Evolutionary conservation across 129 eudicot species (phyloP).

Genomic region (Heracleum sosnowskyi): DNA sequence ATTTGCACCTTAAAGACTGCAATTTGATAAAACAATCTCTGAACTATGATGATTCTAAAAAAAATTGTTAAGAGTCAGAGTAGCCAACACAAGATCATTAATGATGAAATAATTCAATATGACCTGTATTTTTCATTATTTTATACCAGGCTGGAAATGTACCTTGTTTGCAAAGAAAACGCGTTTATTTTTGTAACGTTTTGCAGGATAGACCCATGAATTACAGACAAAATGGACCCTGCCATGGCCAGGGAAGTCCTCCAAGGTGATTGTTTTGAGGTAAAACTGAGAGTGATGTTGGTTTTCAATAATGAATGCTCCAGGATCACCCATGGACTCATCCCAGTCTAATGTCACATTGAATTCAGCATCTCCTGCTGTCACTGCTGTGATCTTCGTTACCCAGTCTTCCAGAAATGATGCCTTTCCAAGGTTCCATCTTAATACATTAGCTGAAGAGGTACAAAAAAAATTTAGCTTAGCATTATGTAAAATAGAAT

Average conservation of each 20-base stretch:
- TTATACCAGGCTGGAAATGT: neutral
- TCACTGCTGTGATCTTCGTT: constrained; percentile 19
- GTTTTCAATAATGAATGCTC: constrained; percentile 59
- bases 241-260: constrained; percentile 65
- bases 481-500: neutral
- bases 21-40: neutral
- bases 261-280: constrained; percentile 53
- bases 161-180: constrained; percentile 83
- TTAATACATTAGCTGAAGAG: constrained; percentile 26
- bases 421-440: constrained; percentile 50
- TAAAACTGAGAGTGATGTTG: constrained; percentile 58
- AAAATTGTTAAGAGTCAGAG: neutral
- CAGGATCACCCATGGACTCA: constrained; percentile 61
- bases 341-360: constrained; percentile 58
- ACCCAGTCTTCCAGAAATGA: constrained; percentile 51
- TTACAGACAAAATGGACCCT: constrained; percentile 55
- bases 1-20: neutral
- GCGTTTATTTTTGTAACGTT: constrained; percentile 49
- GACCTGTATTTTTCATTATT: neutral
- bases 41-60: neutral
- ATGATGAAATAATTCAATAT: neutral
- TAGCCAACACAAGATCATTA: neutral
- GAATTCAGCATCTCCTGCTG: constrained; percentile 42
- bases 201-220: constrained; percentile 85
- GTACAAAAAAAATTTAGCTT: neutral